Percentiles rank a stretch among this genome's conserved stretches.
phyloP scores from a whole-genome alignment of 306 rosid genomes.

The Arachis hypogaea region DNA sequence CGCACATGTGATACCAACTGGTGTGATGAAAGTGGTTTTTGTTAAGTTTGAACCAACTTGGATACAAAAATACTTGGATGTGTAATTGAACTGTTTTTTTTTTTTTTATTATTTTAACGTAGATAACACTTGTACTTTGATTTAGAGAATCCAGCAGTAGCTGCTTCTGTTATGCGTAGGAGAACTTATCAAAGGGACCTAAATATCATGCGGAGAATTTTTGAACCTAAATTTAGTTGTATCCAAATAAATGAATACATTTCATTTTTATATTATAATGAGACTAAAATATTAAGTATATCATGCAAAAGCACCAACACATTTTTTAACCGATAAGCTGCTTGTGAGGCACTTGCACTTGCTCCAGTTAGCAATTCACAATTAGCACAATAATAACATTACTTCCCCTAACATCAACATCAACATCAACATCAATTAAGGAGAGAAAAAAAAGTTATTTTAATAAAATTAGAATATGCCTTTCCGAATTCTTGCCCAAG shows the following conservation, averaged over 20 bases:
- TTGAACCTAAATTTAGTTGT: too few relatives aligned
- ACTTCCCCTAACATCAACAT: slow-evolving; percentile 14
- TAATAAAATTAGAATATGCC: slow-evolving; percentile 57
- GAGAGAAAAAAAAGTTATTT: neutral
- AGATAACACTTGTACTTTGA: too few relatives aligned
- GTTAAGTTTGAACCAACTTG: too few relatives aligned
- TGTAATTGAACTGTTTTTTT: too few relatives aligned
- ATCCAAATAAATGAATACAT: neutral
- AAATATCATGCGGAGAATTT: too few relatives aligned
- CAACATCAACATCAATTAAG: slow-evolving; percentile 13
- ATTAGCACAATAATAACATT: neutral
- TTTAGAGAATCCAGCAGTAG: too few relatives aligned
- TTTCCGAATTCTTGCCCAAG: slow-evolving; percentile 76
- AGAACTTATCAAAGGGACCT: too few relatives aligned
- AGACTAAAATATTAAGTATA: neutral
- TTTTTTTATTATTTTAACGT: too few relatives aligned
- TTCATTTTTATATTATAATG: neutral
- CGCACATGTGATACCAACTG: too few relatives aligned
- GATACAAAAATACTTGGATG: too few relatives aligned
- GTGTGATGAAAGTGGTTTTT: too few relatives aligned
- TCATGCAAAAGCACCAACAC: neutral
- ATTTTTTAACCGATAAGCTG: neutral
- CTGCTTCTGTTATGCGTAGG: too few relatives aligned
- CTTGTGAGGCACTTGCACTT: neutral
- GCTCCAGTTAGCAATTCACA: neutral